Percentiles rank a stretch among this genome's conserved stretches.
Conservation (phyloP, 768 basidiomycete genomes). For the Serendipita sp. region DNA sequence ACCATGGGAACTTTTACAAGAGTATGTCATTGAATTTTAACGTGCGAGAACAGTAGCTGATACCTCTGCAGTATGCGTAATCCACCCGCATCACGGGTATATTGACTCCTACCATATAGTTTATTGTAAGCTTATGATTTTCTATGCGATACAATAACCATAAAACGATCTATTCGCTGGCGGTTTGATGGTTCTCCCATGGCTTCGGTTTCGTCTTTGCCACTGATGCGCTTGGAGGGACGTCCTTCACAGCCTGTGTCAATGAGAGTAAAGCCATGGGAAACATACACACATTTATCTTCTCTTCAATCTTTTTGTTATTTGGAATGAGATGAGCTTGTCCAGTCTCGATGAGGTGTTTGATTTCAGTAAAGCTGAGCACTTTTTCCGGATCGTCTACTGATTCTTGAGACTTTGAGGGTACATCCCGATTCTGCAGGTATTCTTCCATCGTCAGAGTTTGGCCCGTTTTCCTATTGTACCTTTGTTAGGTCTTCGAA, state of each 20-base stretch:
- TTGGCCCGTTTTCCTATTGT: background rate
- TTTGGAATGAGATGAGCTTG: slow-evolving; percentile 62
- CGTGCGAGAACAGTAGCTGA: background rate
- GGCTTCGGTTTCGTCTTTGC: slow-evolving; percentile 43
- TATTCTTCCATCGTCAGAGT: background rate
- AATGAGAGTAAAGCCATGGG: background rate
- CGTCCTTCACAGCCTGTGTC: slow-evolving; percentile 28
- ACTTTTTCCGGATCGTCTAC: too few species aligned
- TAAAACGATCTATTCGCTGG: background rate
- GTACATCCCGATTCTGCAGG: background rate
- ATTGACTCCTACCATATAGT: background rate
- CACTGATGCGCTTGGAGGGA: slow-evolving; percentile 40
- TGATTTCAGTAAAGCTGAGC: slow-evolving; percentile 45
- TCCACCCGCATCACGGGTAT: background rate
- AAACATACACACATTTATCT: slow-evolving; percentile 37
- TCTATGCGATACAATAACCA: background rate
- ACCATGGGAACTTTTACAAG: slow-evolving; percentile 85
- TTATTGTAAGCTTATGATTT: background rate
- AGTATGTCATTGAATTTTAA: slow-evolving; percentile 31
- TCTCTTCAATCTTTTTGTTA: slow-evolving; percentile 55
- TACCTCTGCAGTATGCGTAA: background rate
- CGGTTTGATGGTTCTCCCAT: slow-evolving; percentile 34
- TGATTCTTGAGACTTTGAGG: background rate
- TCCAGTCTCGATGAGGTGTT: slow-evolving; percentile 55
- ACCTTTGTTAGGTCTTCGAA: background rate